Conservation (phyloP, 2,329 filamentous ascomycete genomes). For the Nemania diffusa region DNA sequence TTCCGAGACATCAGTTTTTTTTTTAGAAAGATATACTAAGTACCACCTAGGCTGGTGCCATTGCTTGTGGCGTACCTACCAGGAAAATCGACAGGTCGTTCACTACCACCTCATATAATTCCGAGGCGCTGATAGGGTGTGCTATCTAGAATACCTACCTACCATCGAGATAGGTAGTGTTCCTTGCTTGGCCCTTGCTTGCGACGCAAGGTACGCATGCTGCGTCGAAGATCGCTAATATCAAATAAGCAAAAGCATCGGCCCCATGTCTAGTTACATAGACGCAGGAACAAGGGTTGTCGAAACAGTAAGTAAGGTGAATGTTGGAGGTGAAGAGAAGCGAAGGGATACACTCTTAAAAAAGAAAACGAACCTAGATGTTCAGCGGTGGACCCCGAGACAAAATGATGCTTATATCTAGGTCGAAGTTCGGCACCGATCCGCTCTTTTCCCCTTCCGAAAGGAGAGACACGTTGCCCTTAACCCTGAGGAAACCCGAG, state of each 20-base stretch:
- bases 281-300: too few relatives aligned
- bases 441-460: background rate
- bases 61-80: background rate
- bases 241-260: background rate
- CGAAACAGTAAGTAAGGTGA: background rate
- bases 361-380: background rate
- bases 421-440: background rate
- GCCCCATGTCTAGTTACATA: background rate
- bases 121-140: background rate
- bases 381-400: background rate
- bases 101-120: background rate
- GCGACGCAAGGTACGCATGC: background rate
- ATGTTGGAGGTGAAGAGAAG: background rate
- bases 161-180: background rate
- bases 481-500: background rate
- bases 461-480: background rate
- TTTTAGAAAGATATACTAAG: background rate
- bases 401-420: background rate
- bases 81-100: background rate
- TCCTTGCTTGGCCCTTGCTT: background rate
- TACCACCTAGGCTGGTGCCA: background rate
- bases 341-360: background rate
- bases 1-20: background rate
- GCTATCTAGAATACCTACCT: background rate
- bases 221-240: background rate